A percentile compares a stretch with the other conserved stretches of the same genome.
These are phyloP conservation scores for Coemansia erecta DNA, from an alignment of 192 early-diverging fungal species.

Conservation along the genomic window DNA sequence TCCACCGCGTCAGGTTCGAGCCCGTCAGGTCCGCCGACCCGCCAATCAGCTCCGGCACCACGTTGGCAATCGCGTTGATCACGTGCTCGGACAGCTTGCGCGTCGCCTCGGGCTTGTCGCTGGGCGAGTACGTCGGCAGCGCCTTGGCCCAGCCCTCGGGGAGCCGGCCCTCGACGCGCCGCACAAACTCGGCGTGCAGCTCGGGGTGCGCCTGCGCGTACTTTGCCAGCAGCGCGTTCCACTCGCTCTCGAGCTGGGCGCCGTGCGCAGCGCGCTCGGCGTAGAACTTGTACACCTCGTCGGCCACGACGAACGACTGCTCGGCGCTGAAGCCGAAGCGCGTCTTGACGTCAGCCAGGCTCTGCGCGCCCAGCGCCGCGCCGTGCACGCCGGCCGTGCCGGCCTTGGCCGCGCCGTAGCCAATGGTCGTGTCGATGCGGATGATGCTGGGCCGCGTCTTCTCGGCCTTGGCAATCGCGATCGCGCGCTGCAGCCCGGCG, in stretches of 20 bases:
- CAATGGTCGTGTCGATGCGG: slow-evolving; percentile 88
- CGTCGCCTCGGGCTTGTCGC: slow-evolving; percentile 77
- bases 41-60: slow-evolving; percentile 83
- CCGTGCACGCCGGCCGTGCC: slow-evolving; percentile 95
- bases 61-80: slow-evolving; percentile 75
- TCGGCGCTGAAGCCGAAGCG: slow-evolving; percentile 82
- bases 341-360: slow-evolving; percentile 77
- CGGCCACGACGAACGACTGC: slow-evolving; percentile 69
- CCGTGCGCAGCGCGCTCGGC: slow-evolving; percentile 58
- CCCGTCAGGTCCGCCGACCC: slow-evolving; percentile 97
- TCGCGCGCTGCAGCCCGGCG: slow-evolving; percentile 66
- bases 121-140: slow-evolving; percentile 80
- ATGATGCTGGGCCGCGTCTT: slow-evolving; percentile 83
- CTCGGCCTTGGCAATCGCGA: slow-evolving; percentile 79
- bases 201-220: slow-evolving; percentile 72
- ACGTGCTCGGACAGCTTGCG: slow-evolving; percentile 86
- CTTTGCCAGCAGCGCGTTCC: slow-evolving; percentile 69
- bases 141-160: slow-evolving; percentile 68
- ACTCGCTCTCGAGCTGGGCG: slow-evolving; percentile 64
- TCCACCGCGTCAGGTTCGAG: slow-evolving; percentile 96
- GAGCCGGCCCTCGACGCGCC: slow-evolving; percentile 70
- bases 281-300: slow-evolving; percentile 59
- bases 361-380: slow-evolving; percentile 72
- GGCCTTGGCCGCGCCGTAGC: slow-evolving; percentile 83
- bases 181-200: slow-evolving; percentile 67